phyloP scores from a whole-genome alignment of 2,329 filamentous ascomycete species.

The Venturia oleaginea region DNA sequence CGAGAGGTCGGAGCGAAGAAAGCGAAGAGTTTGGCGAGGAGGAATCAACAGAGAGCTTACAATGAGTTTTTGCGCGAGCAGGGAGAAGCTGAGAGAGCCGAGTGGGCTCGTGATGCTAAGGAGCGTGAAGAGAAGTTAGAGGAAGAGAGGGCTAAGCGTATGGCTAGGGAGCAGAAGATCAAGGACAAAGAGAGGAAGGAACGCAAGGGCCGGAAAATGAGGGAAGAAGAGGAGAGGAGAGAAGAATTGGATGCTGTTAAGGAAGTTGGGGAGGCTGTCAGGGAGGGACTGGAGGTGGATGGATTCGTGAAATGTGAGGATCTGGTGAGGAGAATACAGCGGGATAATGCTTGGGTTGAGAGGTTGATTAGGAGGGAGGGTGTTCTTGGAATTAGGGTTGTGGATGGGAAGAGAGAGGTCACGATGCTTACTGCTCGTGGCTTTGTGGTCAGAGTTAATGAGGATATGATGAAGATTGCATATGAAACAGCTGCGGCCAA shows the following conservation, averaged over 20 bases:
- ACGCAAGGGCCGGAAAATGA: constrained; percentile 28
- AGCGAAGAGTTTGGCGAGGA: constrained; percentile 37
- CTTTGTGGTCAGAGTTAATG: constrained; percentile 34
- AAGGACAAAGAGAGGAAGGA: constrained; percentile 32
- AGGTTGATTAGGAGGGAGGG: constrained; percentile 28
- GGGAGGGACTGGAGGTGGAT: constrained; percentile 21
- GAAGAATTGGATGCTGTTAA: constrained; percentile 24
- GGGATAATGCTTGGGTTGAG: constrained; percentile 35
- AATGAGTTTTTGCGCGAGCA: constrained; percentile 42
- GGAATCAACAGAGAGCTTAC: constrained; percentile 36
- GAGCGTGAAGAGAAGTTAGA: constrained; percentile 36
- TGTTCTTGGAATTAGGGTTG: constrained; percentile 29
- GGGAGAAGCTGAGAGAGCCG: constrained; percentile 36
- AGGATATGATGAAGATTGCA: constrained; percentile 30
- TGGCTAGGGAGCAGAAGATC: constrained; percentile 34
- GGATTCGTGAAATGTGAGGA: constrained; percentile 30
- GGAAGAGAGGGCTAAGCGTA: constrained; percentile 34
- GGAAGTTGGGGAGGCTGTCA: constrained; percentile 23
- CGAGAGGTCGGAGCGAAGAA: constrained; percentile 39
- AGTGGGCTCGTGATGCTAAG: constrained; percentile 33
- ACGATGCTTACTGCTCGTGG: constrained; percentile 34
- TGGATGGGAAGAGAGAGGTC: constrained; percentile 20
- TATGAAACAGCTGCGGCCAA: constrained; percentile 28
- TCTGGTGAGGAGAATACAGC: constrained; percentile 33
- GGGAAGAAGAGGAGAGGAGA: constrained; percentile 30